Conservation (phyloP, 2,329 filamentous ascomycete genomes). For the Elsinoe batatas region DNA sequence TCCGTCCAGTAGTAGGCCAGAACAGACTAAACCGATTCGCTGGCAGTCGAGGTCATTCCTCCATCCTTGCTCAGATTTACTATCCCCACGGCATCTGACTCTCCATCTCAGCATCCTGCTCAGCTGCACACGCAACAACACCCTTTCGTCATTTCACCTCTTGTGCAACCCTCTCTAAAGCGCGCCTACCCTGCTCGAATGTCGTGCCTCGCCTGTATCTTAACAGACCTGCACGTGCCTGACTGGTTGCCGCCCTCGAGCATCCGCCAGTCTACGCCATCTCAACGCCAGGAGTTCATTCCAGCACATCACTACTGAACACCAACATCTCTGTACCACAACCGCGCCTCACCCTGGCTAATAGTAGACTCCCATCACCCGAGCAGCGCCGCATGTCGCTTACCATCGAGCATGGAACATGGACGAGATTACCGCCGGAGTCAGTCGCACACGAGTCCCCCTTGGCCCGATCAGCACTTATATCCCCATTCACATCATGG, state of each 20-base stretch:
- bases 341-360: background rate
- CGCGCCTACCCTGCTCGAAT: conserved; percentile 8
- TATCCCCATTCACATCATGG: conserved; percentile 52
- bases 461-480: conserved; percentile 37
- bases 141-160: background rate
- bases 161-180: conserved; percentile 5
- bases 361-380: background rate
- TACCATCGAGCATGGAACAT: conserved; percentile 15
- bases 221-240: conserved; percentile 8
- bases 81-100: background rate
- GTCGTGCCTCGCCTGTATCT: conserved; percentile 3
- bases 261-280: conserved; percentile 1
- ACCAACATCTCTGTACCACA: conserved; percentile 1
- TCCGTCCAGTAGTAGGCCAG: conserved; percentile 5
- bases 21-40: conserved; percentile 2
- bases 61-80: background rate
- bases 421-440: conserved; percentile 35
- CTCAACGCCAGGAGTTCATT: background rate
- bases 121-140: background rate
- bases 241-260: conserved; percentile 1
- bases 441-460: conserved; percentile 22
- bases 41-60: conserved; percentile 7
- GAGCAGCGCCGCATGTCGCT: conserved; percentile 6
- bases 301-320: background rate
- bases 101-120: background rate